These are phyloP conservation scores for Climacium dendroides DNA, from an alignment of 225 moss, liverwort and hornwort species.

Conservation along the genomic window DNA sequence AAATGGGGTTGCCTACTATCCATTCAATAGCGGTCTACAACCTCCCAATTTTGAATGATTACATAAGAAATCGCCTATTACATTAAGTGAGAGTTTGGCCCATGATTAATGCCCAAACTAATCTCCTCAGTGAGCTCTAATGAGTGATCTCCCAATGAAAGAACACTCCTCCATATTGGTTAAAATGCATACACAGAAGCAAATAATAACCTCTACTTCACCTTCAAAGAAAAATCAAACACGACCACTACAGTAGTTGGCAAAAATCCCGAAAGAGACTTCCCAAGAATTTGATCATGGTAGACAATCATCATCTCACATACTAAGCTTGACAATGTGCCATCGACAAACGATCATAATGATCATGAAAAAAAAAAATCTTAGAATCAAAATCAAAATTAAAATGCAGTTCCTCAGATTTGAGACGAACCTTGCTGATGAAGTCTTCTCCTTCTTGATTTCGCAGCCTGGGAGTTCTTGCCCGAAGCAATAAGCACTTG, in stretches of 20 bases:
- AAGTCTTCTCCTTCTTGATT: slow-evolving; percentile 1
- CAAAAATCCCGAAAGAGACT: not conserved
- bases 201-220: not conserved
- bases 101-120: not conserved
- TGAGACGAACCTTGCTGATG: slow-evolving; percentile 3
- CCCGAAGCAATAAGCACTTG: slow-evolving; percentile 8
- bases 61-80: too few relatives aligned
- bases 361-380: too few relatives aligned
- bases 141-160: not conserved
- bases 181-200: too few relatives aligned
- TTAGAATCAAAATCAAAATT: not conserved
- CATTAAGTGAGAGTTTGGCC: not conserved
- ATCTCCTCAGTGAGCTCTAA: not conserved
- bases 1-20: not conserved
- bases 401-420: not conserved
- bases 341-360: not conserved
- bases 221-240: not conserved
- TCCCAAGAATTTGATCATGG: not conserved
- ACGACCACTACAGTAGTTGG: not conserved
- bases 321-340: not conserved
- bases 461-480: not conserved
- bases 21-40: not conserved
- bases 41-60: not conserved
- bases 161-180: not conserved
- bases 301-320: too few relatives aligned